phyloP scores from a whole-genome alignment of 306 rosid species.

The Vachellia pachyceras region DNA sequence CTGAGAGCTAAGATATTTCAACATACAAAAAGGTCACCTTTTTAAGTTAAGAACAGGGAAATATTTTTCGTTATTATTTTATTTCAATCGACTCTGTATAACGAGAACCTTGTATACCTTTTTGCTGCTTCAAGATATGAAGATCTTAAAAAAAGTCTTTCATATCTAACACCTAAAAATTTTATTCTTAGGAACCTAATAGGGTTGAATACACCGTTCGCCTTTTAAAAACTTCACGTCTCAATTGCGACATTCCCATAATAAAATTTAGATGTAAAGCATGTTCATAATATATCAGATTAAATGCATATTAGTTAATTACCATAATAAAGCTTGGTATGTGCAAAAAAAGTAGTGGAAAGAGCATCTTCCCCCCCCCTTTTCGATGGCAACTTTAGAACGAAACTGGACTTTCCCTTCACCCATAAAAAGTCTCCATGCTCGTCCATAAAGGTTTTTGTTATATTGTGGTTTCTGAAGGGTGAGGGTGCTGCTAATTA shows the following conservation, averaged over 20 bases:
- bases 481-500: not conserved
- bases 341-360: not conserved
- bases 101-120: not conserved
- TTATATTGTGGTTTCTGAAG: not conserved
- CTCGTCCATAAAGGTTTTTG: not conserved
- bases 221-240: not conserved
- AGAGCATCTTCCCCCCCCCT: not conserved
- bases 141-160: not conserved
- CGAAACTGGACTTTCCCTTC: not conserved
- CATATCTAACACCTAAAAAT: not conserved
- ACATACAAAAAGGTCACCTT: not conserved
- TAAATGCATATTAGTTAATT: not conserved
- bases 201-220: not conserved
- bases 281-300: not conserved
- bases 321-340: not conserved
- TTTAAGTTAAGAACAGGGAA: not conserved
- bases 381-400: not conserved
- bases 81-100: not conserved
- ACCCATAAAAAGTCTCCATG: not conserved
- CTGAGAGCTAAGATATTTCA: not conserved
- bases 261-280: not conserved
- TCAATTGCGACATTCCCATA: not conserved
- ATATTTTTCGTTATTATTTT: too few relatives aligned
- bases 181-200: conserved; percentile 4
- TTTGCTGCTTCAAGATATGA: conserved; percentile 1